Percentiles rank a stretch among this genome's conserved stretches.
These are phyloP conservation scores for Phytophthora constricta DNA, from an alignment of 352 stramenopile species.

Conservation along the genomic window DNA sequence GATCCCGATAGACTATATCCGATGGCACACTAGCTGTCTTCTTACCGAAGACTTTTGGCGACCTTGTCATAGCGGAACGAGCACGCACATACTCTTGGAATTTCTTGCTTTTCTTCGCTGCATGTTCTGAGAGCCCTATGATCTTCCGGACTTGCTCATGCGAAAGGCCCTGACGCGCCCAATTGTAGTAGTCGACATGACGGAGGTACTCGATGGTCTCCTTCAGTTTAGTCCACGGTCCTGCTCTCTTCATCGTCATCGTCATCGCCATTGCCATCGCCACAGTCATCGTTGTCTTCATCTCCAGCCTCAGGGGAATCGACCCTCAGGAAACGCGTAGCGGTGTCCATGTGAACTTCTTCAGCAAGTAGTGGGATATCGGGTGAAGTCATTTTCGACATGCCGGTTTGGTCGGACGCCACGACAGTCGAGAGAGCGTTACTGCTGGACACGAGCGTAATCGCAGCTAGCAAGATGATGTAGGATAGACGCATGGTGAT, in stretches of 20 bases:
- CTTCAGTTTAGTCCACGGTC: background rate
- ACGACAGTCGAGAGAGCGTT: background rate
- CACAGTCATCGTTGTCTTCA: background rate
- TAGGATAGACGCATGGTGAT: background rate
- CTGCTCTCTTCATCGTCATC: background rate
- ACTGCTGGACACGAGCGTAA: background rate
- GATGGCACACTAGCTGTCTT: too few relatives aligned
- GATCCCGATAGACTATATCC: too few relatives aligned
- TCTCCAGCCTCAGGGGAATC: background rate
- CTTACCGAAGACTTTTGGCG: too few relatives aligned
- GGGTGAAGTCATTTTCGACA: background rate
- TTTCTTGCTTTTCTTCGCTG: background rate
- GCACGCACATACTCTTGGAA: background rate
- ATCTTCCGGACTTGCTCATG: background rate
- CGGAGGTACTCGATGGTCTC: background rate
- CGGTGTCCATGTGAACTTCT: background rate
- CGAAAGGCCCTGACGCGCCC: background rate
- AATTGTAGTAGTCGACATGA: background rate
- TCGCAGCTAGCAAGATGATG: background rate
- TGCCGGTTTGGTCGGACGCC: background rate
- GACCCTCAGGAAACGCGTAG: background rate
- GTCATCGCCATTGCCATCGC: background rate
- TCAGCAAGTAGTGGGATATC: background rate
- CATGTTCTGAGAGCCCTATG: background rate
- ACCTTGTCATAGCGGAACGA: too few relatives aligned